A percentile compares a stretch with the other conserved stretches of the same genome.
Conservation (phyloP, 2,329 filamentous ascomycete genomes). For the Fusarium sp. region DNA sequence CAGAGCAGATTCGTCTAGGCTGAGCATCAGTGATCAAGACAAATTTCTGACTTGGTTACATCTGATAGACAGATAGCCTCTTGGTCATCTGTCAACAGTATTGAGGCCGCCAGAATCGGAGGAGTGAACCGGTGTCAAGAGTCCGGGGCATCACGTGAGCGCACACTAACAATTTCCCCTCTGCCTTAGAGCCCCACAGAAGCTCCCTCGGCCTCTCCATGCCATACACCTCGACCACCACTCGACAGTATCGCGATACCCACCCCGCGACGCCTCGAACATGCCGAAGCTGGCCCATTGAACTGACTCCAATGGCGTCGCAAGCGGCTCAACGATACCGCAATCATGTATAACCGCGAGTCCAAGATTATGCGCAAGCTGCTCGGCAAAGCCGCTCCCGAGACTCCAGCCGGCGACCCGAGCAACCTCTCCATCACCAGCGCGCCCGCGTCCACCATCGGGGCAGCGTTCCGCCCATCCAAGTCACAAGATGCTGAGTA, state of each 20-base stretch:
- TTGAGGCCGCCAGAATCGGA: neutral
- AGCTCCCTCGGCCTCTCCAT: constrained; percentile 23
- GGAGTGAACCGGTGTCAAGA: neutral
- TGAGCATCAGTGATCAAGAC: neutral
- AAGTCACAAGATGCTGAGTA: constrained; percentile 69
- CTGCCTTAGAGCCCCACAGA: constrained; percentile 26
- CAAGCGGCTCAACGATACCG: constrained; percentile 42
- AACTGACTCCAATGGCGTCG: constrained; percentile 48
- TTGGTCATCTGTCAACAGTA: neutral
- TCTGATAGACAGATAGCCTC: neutral
- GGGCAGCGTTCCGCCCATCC: constrained; percentile 60
- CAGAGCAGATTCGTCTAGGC: neutral
- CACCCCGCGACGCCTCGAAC: constrained; percentile 1
- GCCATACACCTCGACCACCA: constrained; percentile 10
- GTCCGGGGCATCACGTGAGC: constrained; percentile 1
- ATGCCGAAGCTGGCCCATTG: constrained; percentile 35
- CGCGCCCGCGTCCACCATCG: constrained; percentile 54
- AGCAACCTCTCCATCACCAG: constrained; percentile 56
- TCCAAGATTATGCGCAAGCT: constrained; percentile 71
- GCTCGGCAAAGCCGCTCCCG: constrained; percentile 64
- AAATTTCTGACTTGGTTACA: neutral
- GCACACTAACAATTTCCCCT: neutral
- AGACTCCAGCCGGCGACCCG: constrained; percentile 58
- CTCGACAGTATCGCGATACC: neutral
- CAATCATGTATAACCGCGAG: constrained; percentile 64